Base-by-base conservation (phyloP, 2,329 filamentous ascomycete species). In the Fusarium goolgardi region DNA sequence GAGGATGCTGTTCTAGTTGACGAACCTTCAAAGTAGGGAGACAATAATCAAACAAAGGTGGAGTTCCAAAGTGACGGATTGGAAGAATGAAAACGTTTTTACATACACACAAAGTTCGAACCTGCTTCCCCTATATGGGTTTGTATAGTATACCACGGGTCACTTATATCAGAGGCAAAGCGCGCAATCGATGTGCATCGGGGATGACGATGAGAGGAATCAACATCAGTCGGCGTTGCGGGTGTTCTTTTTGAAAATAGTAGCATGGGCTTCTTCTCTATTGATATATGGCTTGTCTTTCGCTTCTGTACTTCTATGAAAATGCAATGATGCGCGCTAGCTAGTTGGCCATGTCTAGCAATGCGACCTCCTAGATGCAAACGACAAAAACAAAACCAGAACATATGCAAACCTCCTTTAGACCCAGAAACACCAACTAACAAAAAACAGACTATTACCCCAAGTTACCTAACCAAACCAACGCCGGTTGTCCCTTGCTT, bases 1-100 rank as follows among this genome's bases (percentile, higher is more conserved):
- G 79, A 81, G 34, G 79, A 81, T 76, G 88, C 88, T 20, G 91
- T 97, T 25, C 81, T 96, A 67, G 92, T 97, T 49, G 92, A 96
- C 73, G 79, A 79, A 10, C 79, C 82, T n/a, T 76, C 79, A 52
- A 85, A 87, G 83, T 90, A 88, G 82, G 65, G 56, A 40, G 84
- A 82, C 56, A 90, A 89, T 84, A 72, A 74, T 57, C 72, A 55
- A 58, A 47, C 5, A 44, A 43, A 40, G 27, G 41, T 23, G 31
- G 13, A 29, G 34, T 29, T 41, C 20, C 21, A 37, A 34, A 25
- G 29, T 35, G 47, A 32, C 25, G 20, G 37, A 29, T 37, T 40
- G 39, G 32, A 32, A 44, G 32, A 47, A 49, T 18, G 27, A 47
- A 34, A 37, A 7, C 49, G 41, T 50, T 29, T 43, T 57, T 41